Base-by-base conservation (phyloP, 2,329 filamentous ascomycete genomes). In the Stachybotrys echinatus region DNA sequence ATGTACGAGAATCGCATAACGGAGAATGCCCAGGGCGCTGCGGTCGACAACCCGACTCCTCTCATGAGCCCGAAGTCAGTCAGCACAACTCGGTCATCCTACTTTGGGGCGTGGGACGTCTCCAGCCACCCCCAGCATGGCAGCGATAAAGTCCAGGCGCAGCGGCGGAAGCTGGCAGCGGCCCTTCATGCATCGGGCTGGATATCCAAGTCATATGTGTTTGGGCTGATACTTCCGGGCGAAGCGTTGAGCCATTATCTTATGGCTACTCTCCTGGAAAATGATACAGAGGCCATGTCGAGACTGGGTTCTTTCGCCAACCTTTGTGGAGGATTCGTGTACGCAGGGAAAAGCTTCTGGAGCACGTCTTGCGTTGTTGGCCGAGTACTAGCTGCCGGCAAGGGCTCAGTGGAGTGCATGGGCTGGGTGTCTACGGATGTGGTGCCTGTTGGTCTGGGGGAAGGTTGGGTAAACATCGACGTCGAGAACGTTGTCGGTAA, bases 191-290 rank as follows among this genome's bases (percentile, higher is more conserved):
- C 76, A 3, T 75, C 78, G 0, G 84, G 84, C 2, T 87, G 84
- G 84, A 72, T 87, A 18, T 85, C 83, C 5, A 83, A 83, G 61
- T 85, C 81, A 21, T 87, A 85, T 56, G 69, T 87, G 7, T 86
- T 82, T 31, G 83, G 84, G 0, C 63, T 87, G 42, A 75, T 87
- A 59, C 68, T 87, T 8, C 84, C 84, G 0, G 84, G 84, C 3
- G 84, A 87, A 54, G 74, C 75, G 2, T 59, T 87, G 23, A 74
- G 77, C 47, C 83, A 86, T 59, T 77, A 85, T 51, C 70, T 87
- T 43, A 87, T 87, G 74, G 79, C 83, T 2, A 81, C 83, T 4
- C 65, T 87, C 46, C 64, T 87, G 6, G 84, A 87, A 58, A 84
- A 81, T 51, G 83, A 87, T 54, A 70, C 72, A n/a, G 70, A 75